A percentile compares a stretch with the other conserved stretches of the same genome.
Evolutionary conservation across 768 basidiomycete genomes (phyloP).

Genomic region (Auricularia auricula-judae): DNA sequence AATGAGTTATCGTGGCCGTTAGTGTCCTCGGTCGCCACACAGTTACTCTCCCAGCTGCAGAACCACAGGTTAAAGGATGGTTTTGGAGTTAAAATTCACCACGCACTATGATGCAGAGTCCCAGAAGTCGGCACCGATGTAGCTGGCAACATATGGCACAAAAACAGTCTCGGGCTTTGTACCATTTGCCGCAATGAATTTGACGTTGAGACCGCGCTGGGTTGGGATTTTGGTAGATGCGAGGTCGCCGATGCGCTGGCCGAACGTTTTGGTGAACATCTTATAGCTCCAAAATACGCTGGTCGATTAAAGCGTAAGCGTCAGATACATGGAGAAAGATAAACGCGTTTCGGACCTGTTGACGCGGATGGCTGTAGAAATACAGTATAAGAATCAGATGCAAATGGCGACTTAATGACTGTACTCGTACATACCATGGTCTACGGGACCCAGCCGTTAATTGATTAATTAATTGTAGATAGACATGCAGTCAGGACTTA

Average conservation of each 20-base stretch:
- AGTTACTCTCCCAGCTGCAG: constrained; percentile 47
- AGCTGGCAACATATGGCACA: constrained; percentile 8
- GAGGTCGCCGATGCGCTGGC: constrained; percentile 10
- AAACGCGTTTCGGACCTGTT: neutral
- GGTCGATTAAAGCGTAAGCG: no score
- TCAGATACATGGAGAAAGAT: no score
- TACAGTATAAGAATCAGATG: no score
- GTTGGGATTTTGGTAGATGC: constrained; percentile 9
- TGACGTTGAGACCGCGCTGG: constrained; percentile 7
- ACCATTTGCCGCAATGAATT: constrained; percentile 5
- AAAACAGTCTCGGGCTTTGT: constrained; percentile 7
- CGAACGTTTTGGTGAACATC: neutral
- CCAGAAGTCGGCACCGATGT: constrained; percentile 6
- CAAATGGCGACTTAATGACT: no score
- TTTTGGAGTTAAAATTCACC: neutral
- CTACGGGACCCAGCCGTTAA: neutral
- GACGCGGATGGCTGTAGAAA: constrained; percentile 2
- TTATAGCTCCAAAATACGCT: constrained; percentile 7
- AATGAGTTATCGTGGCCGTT: constrained; percentile 35
- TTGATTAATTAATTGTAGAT: no score
- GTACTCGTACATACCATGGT: neutral
- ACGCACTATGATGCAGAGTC: constrained; percentile 3
- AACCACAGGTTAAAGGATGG: neutral
- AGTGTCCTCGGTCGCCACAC: constrained; percentile 37
- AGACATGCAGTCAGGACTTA: neutral